phyloP scores from a whole-genome alignment of 371 early-diverging fungal species.

The Zychaea mexicana region DNA sequence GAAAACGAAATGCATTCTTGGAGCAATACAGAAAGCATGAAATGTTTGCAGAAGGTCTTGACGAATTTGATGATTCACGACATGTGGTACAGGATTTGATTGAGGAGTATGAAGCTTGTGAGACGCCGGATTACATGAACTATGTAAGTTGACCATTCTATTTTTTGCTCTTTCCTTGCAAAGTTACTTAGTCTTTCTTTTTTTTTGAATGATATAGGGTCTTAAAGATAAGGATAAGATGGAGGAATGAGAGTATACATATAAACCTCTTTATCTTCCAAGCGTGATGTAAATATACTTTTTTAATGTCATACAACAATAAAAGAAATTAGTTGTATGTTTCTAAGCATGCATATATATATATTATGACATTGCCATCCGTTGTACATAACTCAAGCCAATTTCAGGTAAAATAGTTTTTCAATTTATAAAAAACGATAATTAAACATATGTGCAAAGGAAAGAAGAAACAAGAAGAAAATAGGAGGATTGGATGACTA shows the following conservation, averaged over 20 bases:
- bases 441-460: too few species aligned
- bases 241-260: constrained; percentile 12
- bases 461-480: too few species aligned
- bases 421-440: too few species aligned
- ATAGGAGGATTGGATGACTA: too few species aligned
- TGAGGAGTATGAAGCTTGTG: constrained; percentile 93
- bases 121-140: constrained; percentile 82
- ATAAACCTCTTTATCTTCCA: too few species aligned
- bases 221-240: constrained; percentile 9
- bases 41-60: constrained; percentile 83
- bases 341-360: too few species aligned
- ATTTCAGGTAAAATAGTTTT: too few species aligned
- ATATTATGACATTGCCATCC: too few species aligned
- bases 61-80: constrained; percentile 91
- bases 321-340: too few species aligned
- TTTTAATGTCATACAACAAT: too few species aligned
- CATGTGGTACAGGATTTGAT: constrained; percentile 90
- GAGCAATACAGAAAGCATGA: constrained; percentile 92
- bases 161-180: not conserved
- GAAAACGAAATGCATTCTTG: constrained; percentile 98
- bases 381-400: too few species aligned
- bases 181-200: not conserved
- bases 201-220: constrained; percentile 3
- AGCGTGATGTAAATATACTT: too few species aligned
- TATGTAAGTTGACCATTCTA: constrained; percentile 28